These are phyloP conservation scores for Penicillium canescens DNA, from an alignment of 495 filamentous ascomycete species.

Conservation along the genomic window DNA sequence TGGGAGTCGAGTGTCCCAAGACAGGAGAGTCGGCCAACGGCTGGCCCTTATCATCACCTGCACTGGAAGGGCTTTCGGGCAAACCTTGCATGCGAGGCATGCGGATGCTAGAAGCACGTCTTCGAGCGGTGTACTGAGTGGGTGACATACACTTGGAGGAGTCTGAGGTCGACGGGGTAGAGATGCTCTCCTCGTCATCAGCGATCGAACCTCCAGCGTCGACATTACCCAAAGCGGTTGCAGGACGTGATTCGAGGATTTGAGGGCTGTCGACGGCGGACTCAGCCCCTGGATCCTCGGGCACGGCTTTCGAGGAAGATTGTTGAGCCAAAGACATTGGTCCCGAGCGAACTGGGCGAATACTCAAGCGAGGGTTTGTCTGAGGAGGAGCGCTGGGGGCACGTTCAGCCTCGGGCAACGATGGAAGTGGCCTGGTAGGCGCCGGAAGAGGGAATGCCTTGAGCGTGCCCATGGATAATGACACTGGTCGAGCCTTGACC, in stretches of 20 bases:
- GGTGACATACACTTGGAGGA: conserved; percentile 17
- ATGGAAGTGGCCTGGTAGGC: conserved; percentile 37
- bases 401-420: conserved; percentile 23
- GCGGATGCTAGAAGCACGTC: conserved; percentile 18
- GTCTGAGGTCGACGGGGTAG: conserved; percentile 10
- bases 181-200: conserved; percentile 11
- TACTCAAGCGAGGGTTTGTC: conserved; percentile 1
- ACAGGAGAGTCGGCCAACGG: conserved; percentile 28
- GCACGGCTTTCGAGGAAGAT: conserved; percentile 13
- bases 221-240: conserved; percentile 12
- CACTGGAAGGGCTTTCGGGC: conserved; percentile 9
- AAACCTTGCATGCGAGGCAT: conserved; percentile 18
- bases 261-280: conserved; percentile 1
- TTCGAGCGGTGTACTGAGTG: conserved; percentile 9
- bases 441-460: conserved; percentile 43
- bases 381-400: conserved; percentile 4
- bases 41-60: not conserved
- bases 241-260: conserved; percentile 6
- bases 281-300: conserved; percentile 4
- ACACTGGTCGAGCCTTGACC: conserved; percentile 21
- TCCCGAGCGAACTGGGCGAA: conserved; percentile 3
- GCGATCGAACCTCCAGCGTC: conserved; percentile 8
- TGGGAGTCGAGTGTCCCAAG: conserved; percentile 12
- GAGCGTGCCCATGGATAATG: conserved; percentile 32
- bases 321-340: conserved; percentile 7